phyloP scores from a whole-genome alignment of 83 land plant genomes.

The Thuja plicata region DNA sequence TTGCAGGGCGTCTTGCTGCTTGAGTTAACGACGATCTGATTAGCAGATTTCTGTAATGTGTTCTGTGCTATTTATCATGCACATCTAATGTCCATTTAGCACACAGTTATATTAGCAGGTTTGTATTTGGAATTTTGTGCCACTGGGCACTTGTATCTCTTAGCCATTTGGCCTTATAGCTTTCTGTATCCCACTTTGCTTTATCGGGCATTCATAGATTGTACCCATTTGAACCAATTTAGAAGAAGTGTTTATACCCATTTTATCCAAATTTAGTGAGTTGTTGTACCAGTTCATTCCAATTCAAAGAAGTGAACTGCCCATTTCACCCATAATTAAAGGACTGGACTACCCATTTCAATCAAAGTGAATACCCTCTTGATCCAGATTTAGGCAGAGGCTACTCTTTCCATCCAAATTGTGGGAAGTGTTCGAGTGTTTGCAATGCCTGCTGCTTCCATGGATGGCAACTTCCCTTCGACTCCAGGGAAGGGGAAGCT shows the following conservation, averaged over 20 bases:
- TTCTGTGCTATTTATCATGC: not conserved
- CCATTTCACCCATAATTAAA: not conserved
- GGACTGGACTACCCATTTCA: not conserved
- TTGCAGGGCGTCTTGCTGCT: not conserved
- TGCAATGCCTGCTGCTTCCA: slow-evolving; percentile 7
- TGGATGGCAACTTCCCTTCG: slow-evolving; percentile 9
- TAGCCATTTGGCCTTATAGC: not conserved
- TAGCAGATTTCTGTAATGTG: not conserved
- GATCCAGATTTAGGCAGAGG: not conserved
- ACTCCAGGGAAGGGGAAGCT: slow-evolving; percentile 13
- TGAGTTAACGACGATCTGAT: not conserved
- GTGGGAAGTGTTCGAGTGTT: not conserved
- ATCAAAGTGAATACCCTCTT: not conserved
- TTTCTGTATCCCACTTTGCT: not conserved
- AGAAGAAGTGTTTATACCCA: too few relatives aligned
- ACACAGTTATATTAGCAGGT: not conserved
- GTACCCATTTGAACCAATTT: not conserved
- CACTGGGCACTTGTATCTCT: not conserved
- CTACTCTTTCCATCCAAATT: not conserved
- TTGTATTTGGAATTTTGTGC: not conserved
- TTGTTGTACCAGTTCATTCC: not conserved
- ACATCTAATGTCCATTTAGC: not conserved
- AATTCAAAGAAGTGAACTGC: not conserved
- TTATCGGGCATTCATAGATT: not conserved
- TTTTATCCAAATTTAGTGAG: too few relatives aligned